Evolutionary conservation across 495 filamentous ascomycete species (phyloP), one percentile per base, ranked within the genome.

Genomic region (Lophiotrema nucula): DNA sequence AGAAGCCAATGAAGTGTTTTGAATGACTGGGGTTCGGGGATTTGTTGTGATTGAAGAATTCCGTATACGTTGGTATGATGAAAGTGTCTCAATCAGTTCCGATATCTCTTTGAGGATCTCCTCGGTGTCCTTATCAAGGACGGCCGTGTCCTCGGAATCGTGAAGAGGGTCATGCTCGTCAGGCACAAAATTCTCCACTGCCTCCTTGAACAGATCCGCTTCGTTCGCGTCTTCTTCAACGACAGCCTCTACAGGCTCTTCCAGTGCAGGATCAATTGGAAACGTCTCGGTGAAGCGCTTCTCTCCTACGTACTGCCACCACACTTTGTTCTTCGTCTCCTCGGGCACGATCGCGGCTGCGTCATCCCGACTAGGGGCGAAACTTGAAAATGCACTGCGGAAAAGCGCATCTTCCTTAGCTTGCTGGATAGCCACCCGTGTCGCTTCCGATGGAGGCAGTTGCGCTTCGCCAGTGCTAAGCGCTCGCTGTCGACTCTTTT

Each of bases 1-100:
- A 21, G 76, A 75, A 5, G 75, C 61, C n/a, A 75, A 62, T 37
- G 81, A 77, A n/a, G 69, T 45, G 46, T 71, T 72, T 46, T 78
- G 75, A 15, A 67, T 69, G 33, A 67, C 66, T 8, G 71, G 55
- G 18, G 74, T 67, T 8, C 79, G 72, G 4, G 73, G 55, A 35
- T 74, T 76, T 18, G 72, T 62, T 16, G 73, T 75, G 10, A 88
- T 60, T 3, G 77, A 86, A 25, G 85, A 76, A 54, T 87, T 90
- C 41, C 90, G 86, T 58, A 90, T 89, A 39, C 84, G 85, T 70
- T 96, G 92, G 66, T 90, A 88, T 0, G 92, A 97, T 53, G 87
- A 81, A 18, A 97, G 76, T 1, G 89, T 92, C 63, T 95, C 85
- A 22, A 97, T 79, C 51, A 95, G 69, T 45, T 95, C 88, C 6